Evolutionary conservation across 1,139 yeast species (phyloP).

Genomic region (Suhomyces maxii): DNA sequence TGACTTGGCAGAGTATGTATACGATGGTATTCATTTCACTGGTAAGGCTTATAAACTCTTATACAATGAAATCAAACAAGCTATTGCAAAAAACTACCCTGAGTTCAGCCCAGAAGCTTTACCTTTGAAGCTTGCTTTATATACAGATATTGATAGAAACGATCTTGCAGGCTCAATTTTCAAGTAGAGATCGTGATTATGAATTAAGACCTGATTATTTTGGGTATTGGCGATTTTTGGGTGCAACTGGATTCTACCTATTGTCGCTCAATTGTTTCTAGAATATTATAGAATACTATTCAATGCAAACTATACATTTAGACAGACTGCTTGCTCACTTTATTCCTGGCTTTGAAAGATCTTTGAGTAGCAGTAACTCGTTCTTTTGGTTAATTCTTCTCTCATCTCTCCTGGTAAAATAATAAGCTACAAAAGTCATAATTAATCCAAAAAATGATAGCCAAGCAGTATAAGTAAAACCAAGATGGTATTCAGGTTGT

Average conservation of each 20-base stretch:
- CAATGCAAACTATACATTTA: too few species aligned
- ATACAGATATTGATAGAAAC: conserved; percentile 8
- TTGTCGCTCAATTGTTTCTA: too few species aligned
- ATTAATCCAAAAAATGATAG: conserved; percentile 42
- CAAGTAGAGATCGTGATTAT: neutral
- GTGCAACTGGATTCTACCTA: too few species aligned
- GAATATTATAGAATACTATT: too few species aligned
- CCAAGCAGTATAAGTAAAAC: conserved; percentile 52
- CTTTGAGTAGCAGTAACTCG: neutral
- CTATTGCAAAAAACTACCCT: conserved; percentile 47
- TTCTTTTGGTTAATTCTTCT: neutral
- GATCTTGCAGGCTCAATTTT: conserved; percentile 7
- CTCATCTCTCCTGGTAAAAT: conserved; percentile 13
- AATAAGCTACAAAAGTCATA: conserved; percentile 24
- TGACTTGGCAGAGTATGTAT: conserved; percentile 20
- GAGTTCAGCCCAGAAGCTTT: conserved; percentile 43
- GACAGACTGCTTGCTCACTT: too few species aligned
- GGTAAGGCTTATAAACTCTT: conserved; percentile 59
- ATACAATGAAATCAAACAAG: conserved; percentile 40
- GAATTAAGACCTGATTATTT: neutral
- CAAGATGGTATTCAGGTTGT: conserved; percentile 47
- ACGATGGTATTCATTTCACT: conserved; percentile 71
- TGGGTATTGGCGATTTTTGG: neutral
- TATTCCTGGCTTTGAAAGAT: neutral
- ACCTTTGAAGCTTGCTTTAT: conserved; percentile 32